These are phyloP conservation scores for Microbotryum scabiosae DNA, from an alignment of 1,284 basidiomycete genomes.

Conservation along the genomic window DNA sequence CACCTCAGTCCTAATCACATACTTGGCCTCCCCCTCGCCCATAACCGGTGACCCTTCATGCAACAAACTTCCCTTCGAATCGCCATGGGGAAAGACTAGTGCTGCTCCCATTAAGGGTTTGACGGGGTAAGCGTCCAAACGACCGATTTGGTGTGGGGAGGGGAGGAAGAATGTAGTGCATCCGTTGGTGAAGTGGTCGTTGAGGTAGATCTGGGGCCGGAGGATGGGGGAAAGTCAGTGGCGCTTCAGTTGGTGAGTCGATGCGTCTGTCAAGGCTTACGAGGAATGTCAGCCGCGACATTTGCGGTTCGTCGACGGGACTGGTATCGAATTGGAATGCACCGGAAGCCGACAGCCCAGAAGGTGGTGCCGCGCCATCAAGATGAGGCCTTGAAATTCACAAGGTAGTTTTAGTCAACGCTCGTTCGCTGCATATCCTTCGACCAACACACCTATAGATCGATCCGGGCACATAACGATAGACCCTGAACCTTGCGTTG, in stretches of 20 bases:
- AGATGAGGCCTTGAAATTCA: too few relatives aligned
- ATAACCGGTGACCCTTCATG: constrained; percentile 41
- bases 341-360: too few relatives aligned
- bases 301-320: constrained; percentile 35
- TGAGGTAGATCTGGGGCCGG: constrained; percentile 48
- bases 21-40: constrained; percentile 39
- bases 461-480: constrained; percentile 22
- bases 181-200: constrained; percentile 46
- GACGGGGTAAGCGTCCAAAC: constrained; percentile 48
- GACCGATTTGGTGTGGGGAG: constrained; percentile 39
- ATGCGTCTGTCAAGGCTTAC: constrained; percentile 3
- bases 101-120: constrained; percentile 48
- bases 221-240: background rate
- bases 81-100: constrained; percentile 48
- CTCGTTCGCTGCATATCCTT: too few relatives aligned
- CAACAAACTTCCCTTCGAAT: constrained; percentile 22
- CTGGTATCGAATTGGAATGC: constrained; percentile 43
- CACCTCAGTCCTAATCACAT: constrained; percentile 43
- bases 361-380: too few relatives aligned
- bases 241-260: too few relatives aligned
- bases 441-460: constrained; percentile 2
- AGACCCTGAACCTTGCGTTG: constrained; percentile 47
- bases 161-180: constrained; percentile 53
- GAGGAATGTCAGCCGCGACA: constrained; percentile 50
- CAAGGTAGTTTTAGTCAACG: too few relatives aligned